Evolutionary conservation across 768 basidiomycete genomes (phyloP).

Genomic region (Paxillus involutus): DNA sequence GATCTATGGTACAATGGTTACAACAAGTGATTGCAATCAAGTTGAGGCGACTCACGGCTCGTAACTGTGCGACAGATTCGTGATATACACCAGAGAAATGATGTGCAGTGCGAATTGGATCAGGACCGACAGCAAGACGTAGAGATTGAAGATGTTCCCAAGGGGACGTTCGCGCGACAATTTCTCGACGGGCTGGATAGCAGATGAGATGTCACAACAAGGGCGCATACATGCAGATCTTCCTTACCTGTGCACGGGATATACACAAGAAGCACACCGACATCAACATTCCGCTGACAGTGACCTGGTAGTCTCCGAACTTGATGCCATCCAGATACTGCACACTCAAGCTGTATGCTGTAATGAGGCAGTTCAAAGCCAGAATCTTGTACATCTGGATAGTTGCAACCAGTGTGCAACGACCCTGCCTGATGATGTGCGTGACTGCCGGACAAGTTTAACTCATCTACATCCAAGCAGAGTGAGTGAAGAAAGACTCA

Average conservation of each 20-base stretch:
- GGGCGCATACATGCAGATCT: not conserved
- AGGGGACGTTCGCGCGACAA: slow-evolving; percentile 91
- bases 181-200: slow-evolving; percentile 93
- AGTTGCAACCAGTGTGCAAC: slow-evolving; percentile 97
- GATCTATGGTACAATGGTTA: slow-evolving; percentile 40
- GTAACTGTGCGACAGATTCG: slow-evolving; percentile 70
- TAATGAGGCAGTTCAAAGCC: slow-evolving; percentile 95
- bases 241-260: slow-evolving; percentile 89
- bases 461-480: not conserved
- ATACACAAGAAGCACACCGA: slow-evolving; percentile 98
- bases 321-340: slow-evolving; percentile 99
- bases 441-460: slow-evolving; percentile 56
- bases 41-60: slow-evolving; percentile 63
- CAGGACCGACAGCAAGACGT: slow-evolving; percentile 89
- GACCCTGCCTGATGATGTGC: slow-evolving; percentile 97
- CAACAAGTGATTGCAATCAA: not conserved
- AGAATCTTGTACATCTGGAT: slow-evolving; percentile 99
- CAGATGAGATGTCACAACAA: not conserved
- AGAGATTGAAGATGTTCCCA: slow-evolving; percentile 95
- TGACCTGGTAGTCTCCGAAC: slow-evolving; percentile 98
- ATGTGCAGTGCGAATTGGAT: slow-evolving; percentile 96
- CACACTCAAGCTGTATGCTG: slow-evolving; percentile 96
- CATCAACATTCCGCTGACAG: slow-evolving; percentile 91
- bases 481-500: slow-evolving; percentile 40
- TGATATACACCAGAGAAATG: slow-evolving; percentile 88